Evolutionary conservation across 2,329 filamentous ascomycete genomes (phyloP).

Genomic region (Arachnomyces sp.): DNA sequence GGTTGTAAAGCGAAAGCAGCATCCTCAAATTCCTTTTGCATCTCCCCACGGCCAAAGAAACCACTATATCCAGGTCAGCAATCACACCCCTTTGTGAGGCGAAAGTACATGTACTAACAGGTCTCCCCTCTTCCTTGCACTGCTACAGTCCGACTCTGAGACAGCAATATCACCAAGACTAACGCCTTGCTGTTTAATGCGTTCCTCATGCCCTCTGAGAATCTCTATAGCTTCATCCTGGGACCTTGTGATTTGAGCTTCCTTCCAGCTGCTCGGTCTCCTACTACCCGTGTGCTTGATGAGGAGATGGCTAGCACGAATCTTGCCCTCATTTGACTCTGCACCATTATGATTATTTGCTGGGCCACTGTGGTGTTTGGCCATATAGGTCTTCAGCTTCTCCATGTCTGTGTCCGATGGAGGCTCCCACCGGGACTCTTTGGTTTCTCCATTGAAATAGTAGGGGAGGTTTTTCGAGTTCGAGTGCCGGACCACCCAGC

Average conservation of each 20-base stretch:
- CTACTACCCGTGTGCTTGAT: conserved; percentile 89
- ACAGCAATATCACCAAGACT: conserved; percentile 75
- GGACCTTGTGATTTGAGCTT: conserved; percentile 75
- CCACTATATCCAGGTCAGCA: conserved; percentile 44
- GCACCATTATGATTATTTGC: conserved; percentile 22
- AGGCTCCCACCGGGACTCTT: conserved; percentile 92
- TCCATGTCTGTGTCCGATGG: conserved; percentile 81
- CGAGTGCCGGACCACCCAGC: conserved; percentile 95
- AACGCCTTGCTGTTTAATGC: conserved; percentile 62
- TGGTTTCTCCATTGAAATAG: conserved; percentile 86
- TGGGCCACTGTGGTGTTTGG: conserved; percentile 63
- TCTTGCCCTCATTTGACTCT: conserved; percentile 62
- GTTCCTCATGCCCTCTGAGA: conserved; percentile 63
- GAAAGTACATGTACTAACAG: conserved; percentile 46
- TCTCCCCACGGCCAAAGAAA: conserved; percentile 88
- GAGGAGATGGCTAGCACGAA: conserved; percentile 83
- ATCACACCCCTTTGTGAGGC: not conserved
- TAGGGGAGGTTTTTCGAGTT: conserved; percentile 98
- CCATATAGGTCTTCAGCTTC: conserved; percentile 91
- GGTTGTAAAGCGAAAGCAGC: conserved; percentile 83
- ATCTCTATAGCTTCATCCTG: conserved; percentile 81
- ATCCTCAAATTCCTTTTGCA: conserved; percentile 98
- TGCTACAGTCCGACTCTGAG: conserved; percentile 91
- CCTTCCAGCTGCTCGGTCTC: conserved; percentile 85
- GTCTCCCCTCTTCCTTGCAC: conserved; percentile 86